phyloP scores from a whole-genome alignment of 495 filamentous ascomycete genomes.

The Aspergillus nanangensis region DNA sequence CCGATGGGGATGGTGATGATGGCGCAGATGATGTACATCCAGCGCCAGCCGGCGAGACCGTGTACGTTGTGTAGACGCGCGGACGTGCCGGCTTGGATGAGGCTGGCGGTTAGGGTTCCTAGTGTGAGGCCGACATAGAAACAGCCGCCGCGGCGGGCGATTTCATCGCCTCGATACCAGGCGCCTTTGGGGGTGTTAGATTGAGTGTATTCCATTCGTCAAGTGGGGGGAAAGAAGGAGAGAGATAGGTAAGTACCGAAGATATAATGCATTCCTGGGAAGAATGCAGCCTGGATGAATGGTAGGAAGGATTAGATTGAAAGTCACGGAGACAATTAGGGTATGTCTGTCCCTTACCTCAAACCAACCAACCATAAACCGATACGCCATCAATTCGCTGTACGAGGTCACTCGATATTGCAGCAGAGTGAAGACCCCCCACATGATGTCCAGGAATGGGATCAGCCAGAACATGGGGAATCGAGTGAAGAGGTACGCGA shows the following conservation, averaged over 20 bases:
- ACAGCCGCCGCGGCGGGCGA: conserved; percentile 39
- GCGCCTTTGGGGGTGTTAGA: conserved; percentile 16
- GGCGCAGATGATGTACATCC: conserved; percentile 51
- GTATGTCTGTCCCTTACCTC: no score
- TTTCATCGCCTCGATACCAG: conserved; percentile 39
- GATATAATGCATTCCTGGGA: conserved; percentile 42
- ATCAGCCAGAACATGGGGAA: conserved; percentile 45
- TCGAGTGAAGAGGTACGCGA: conserved; percentile 45
- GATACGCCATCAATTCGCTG: conserved; percentile 45
- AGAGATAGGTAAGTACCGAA: conserved; percentile 45
- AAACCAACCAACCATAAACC: conserved; percentile 85
- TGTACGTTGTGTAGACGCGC: conserved; percentile 38
- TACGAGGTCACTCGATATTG: conserved; percentile 37
- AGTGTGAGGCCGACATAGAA: conserved; percentile 48
- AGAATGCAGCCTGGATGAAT: conserved; percentile 32
- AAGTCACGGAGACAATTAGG: no score
- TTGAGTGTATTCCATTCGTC: no score
- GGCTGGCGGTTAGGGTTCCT: conserved; percentile 44
- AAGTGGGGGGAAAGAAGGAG: neutral
- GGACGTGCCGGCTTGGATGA: conserved; percentile 46
- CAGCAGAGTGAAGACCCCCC: conserved; percentile 45
- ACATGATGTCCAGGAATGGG: conserved; percentile 36
- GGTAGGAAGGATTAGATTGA: no score
- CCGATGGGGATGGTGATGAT: conserved; percentile 48
- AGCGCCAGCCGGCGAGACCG: conserved; percentile 48